Conservation (phyloP, 805 yeast species). For the Candida railenensis region DNA sequence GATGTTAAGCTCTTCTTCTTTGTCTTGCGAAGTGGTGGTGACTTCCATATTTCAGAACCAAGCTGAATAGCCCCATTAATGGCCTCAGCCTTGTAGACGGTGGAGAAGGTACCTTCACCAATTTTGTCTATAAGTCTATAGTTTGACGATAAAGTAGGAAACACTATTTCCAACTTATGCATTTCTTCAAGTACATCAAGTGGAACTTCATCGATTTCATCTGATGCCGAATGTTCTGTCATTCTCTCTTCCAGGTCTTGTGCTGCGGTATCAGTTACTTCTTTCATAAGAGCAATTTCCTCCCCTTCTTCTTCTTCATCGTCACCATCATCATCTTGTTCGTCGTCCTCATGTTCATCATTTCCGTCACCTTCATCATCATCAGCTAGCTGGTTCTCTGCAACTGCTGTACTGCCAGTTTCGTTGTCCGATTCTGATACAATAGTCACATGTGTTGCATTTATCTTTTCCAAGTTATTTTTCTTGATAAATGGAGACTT, state of each 20-base stretch:
- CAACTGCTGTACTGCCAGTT: not conserved
- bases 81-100: conserved; percentile 63
- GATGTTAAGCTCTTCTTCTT: conserved; percentile 14
- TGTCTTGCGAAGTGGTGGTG: conserved; percentile 39
- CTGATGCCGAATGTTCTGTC: conserved; percentile 7
- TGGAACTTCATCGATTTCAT: conserved; percentile 48
- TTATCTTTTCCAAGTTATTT: conserved; percentile 11
- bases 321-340: conserved; percentile 1
- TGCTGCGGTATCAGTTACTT: not conserved
- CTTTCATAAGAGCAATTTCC: too few relatives aligned
- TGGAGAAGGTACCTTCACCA: conserved; percentile 67
- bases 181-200: conserved; percentile 58
- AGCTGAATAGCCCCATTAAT: conserved; percentile 36
- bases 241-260: not conserved
- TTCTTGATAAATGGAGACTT: conserved; percentile 13
- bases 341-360: not conserved
- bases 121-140: conserved; percentile 56
- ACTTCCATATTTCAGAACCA: conserved; percentile 43
- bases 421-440: conserved; percentile 1
- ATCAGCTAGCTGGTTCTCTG: not conserved
- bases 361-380: conserved; percentile 3
- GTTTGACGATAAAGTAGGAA: conserved; percentile 50
- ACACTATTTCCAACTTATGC: conserved; percentile 50
- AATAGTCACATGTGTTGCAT: conserved; percentile 4
- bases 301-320: conserved; percentile 7